A percentile compares a stretch with the other conserved stretches of the same genome.
Evolutionary conservation across 2,329 filamentous ascomycete species (phyloP).

Genomic region (Trichoderma sp.): DNA sequence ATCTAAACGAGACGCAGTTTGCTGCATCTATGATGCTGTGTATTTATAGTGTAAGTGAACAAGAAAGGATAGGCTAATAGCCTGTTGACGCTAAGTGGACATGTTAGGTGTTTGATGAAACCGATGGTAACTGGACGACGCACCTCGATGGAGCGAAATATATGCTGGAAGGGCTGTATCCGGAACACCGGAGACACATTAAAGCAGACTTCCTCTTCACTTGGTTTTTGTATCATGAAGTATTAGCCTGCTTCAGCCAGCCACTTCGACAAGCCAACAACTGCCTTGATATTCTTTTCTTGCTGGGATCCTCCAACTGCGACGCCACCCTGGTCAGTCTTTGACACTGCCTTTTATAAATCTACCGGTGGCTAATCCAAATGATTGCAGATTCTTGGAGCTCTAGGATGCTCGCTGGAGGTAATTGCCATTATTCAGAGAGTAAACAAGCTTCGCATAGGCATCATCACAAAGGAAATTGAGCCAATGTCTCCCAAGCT

Average conservation of each 20-base stretch:
- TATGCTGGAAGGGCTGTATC: slow-evolving; percentile 39
- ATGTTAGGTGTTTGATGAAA: slow-evolving; percentile 52
- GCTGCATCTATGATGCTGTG: slow-evolving; percentile 56
- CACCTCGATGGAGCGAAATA: slow-evolving; percentile 50
- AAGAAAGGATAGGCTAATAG: background rate
- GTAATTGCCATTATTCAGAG: slow-evolving; percentile 50
- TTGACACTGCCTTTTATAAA: background rate
- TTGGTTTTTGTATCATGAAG: slow-evolving; percentile 54
- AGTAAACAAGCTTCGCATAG: slow-evolving; percentile 44
- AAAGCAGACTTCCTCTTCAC: slow-evolving; percentile 47
- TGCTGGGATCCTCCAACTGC: slow-evolving; percentile 19
- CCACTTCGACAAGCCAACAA: slow-evolving; percentile 32
- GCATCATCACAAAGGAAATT: slow-evolving; percentile 14
- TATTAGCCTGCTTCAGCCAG: slow-evolving; percentile 50
- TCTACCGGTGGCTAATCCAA: background rate
- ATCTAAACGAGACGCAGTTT: slow-evolving; percentile 44
- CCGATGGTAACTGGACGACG: slow-evolving; percentile 50
- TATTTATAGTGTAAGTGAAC: slow-evolving; percentile 48
- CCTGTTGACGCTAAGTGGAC: background rate
- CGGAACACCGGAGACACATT: slow-evolving; percentile 33
- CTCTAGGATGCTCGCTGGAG: slow-evolving; percentile 52
- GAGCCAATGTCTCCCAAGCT: slow-evolving; percentile 29
- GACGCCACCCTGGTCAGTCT: slow-evolving; percentile 28
- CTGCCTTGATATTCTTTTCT: slow-evolving; percentile 23
- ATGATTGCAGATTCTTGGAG: slow-evolving; percentile 49